These are phyloP conservation scores for Solanum okadae DNA, from an alignment of 257 asterid genomes.

Conservation along the genomic window DNA sequence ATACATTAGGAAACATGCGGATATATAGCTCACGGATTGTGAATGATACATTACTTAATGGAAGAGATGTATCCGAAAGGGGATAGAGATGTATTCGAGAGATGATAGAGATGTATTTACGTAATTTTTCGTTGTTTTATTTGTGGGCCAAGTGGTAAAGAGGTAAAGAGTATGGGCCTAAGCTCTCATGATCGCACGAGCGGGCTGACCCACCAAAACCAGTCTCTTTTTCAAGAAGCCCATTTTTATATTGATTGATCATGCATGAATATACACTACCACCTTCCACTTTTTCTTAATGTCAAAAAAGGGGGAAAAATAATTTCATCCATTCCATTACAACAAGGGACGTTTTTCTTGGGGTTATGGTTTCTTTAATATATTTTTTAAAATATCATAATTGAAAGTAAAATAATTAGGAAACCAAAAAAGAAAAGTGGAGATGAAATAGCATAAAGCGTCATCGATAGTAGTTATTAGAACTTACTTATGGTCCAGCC, in stretches of 20 bases:
- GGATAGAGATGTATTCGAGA: no score
- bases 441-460: not conserved
- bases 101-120: no score
- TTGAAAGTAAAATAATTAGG: not conserved
- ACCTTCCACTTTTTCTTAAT: not conserved
- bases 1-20: no score
- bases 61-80: no score
- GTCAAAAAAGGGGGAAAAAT: not conserved
- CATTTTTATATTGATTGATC: slow-evolving; percentile 8
- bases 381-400: not conserved
- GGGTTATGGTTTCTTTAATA: not conserved
- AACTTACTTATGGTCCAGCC: not conserved
- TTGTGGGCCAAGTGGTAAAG: not conserved
- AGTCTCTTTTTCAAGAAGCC: slow-evolving; percentile 22
- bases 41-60: not conserved
- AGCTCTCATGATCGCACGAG: slow-evolving; percentile 69
- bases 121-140: not conserved
- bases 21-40: not conserved
- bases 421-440: not conserved
- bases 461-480: not conserved
- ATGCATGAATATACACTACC: slow-evolving; percentile 18
- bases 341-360: not conserved
- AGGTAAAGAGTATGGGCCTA: slow-evolving; percentile 38
- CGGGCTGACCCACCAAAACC: slow-evolving; percentile 51
- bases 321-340: not conserved